phyloP scores from a whole-genome alignment of 768 basidiomycete genomes.

The Serendipita vermifera region DNA sequence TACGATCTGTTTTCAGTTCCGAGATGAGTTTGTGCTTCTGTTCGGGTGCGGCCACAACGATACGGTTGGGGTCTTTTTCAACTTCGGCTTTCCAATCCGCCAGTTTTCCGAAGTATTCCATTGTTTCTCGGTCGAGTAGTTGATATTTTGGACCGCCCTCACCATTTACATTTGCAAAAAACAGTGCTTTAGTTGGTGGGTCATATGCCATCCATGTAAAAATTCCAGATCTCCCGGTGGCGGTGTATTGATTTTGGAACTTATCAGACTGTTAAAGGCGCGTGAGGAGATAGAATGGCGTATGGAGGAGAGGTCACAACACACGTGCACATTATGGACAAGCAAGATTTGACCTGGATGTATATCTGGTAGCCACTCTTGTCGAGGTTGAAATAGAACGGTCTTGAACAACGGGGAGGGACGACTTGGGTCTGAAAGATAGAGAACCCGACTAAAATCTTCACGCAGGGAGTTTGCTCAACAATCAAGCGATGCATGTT shows the following conservation, averaged over 20 bases:
- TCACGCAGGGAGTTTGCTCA: too few relatives aligned
- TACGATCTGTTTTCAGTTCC: not conserved
- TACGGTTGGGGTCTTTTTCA: too few relatives aligned
- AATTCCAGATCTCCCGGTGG: not conserved
- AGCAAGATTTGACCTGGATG: not conserved
- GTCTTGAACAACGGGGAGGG: too few relatives aligned
- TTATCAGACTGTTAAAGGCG: not conserved
- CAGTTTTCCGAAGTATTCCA: too few relatives aligned
- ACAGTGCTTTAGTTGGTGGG: not conserved
- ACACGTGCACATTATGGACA: not conserved
- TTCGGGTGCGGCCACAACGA: too few relatives aligned
- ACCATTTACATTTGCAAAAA: not conserved
- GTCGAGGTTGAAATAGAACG: not conserved
- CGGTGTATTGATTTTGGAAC: not conserved
- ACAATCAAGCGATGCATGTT: too few relatives aligned
- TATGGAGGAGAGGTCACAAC: not conserved
- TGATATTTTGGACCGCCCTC: not conserved
- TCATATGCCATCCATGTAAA: not conserved
- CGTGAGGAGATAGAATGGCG: too few relatives aligned
- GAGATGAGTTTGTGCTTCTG: not conserved
- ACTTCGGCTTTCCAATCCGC: too few relatives aligned
- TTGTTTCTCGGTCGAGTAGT: not conserved
- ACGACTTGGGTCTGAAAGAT: too few relatives aligned
- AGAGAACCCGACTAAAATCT: too few relatives aligned
- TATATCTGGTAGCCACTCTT: not conserved